phyloP scores from a whole-genome alignment of 345 rosid species.

The Hypericum perforatum region DNA sequence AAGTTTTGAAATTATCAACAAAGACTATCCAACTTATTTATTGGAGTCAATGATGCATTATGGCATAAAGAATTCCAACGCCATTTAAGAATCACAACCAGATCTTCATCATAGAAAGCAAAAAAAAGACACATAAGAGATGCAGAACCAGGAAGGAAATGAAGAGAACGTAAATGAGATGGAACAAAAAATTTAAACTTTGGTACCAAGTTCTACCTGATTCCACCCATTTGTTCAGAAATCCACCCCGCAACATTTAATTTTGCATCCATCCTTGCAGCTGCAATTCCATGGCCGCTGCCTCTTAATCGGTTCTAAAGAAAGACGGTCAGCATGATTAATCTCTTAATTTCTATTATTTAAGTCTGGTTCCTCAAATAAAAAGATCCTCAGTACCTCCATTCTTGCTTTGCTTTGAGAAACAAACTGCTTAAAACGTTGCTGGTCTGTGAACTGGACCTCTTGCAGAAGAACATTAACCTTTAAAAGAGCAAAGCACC shows the following conservation, averaged over 20 bases:
- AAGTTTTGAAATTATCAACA: neutral
- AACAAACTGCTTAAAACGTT: conserved; percentile 93
- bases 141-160: no score
- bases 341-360: conserved; percentile 1
- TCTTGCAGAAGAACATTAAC: conserved; percentile 81
- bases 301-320: conserved; percentile 81
- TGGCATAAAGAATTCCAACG: no score
- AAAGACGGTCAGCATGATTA: conserved; percentile 8
- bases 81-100: neutral
- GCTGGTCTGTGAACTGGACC: conserved; percentile 88
- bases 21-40: conserved; percentile 1
- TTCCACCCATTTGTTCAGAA: conserved; percentile 98
- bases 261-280: conserved; percentile 91
- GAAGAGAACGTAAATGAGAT: neutral
- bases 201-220: conserved; percentile 37
- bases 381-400: conserved; percentile 52
- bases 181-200: neutral
- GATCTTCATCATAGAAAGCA: no score
- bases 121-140: no score
- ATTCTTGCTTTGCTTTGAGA: conserved; percentile 93
- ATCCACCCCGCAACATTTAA: conserved; percentile 84
- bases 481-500: conserved; percentile 27
- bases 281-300: conserved; percentile 88
- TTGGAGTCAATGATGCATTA: neutral
- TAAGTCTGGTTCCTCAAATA: neutral